Evolutionary conservation across 208 protist species (phyloP), one percentile per base, ranked within the genome.

Genomic region (Naegleria lovaniensis): DNA sequence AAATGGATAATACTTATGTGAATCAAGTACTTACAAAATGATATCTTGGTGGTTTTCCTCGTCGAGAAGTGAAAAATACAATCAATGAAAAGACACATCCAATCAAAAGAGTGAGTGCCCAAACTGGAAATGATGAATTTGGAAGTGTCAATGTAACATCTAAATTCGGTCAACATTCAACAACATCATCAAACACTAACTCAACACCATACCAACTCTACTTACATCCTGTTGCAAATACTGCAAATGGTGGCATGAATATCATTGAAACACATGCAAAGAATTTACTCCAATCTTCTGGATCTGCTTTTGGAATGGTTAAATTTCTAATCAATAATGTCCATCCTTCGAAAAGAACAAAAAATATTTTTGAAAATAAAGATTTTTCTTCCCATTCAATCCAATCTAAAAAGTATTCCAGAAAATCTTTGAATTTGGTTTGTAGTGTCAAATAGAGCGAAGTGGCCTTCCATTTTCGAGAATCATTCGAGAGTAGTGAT

Each of bases 291-390:
- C 85, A 88, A 36, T 58, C 39, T 16, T 58, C 41, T 88, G 85
- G 85, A 88, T 88, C 85, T 38, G 85, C 85, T 88, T 88, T 51
- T 88, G 85, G 85, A 38, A 88, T 88, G 15, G 85, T 88, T 5
- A 88, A 58, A 58, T 58, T 88, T 58, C 85, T 13, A 43, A 39
- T 38, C 5, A 88, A 58, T 40, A 88, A 19, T 16, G 43, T 33
- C 51, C 11, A 22, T 39, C 41, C 19, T 33, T 58, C 85, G 36
- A 79, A 79, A 59, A 52, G 5, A 39, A 88, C 13, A 58, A 36
- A 88, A n/a, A 88, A 88, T 22, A 88, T 51, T 58, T 58, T 51
- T 19, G 22, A 29, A 22, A 58, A 88, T 22, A 29, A 33, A 59
- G 13, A 29, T 29, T 88, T 88, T 2, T 88, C 85, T 9, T 88